Conservation (phyloP, 2,329 filamentous ascomycete genomes). For the Botryotinia calthae region DNA sequence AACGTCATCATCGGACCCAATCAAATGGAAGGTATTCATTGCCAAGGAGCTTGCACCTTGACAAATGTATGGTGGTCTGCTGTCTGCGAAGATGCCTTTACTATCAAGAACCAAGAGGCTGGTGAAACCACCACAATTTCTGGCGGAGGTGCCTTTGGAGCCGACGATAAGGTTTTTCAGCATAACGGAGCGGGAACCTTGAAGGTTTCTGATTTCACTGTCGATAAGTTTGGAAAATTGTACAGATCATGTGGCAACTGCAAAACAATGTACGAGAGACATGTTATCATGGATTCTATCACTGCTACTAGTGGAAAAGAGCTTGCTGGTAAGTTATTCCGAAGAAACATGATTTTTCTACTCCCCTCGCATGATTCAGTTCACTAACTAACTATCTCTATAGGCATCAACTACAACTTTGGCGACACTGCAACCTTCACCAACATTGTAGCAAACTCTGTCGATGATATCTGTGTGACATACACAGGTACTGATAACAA, state of each 20-base stretch:
- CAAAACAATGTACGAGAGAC: conserved; percentile 32
- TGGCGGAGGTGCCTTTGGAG: conserved; percentile 46
- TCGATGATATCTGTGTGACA: conserved; percentile 27
- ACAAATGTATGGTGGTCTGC: conserved; percentile 34
- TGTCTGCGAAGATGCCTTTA: conserved; percentile 34
- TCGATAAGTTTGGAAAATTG: conserved; percentile 48
- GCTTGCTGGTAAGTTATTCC: conserved; percentile 25
- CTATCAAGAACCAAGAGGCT: conserved; percentile 30
- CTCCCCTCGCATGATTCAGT: background rate
- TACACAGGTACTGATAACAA: conserved; percentile 42
- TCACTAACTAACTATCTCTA: conserved; percentile 37
- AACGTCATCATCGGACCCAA: conserved; percentile 41
- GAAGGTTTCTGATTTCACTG: conserved; percentile 41
- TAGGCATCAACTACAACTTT: conserved; percentile 53
- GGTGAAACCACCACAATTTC: conserved; percentile 44
- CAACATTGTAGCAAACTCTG: conserved; percentile 39
- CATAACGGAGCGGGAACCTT: conserved; percentile 45
- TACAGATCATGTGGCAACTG: conserved; percentile 53
- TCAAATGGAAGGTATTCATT: conserved; percentile 38
- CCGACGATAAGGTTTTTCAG: conserved; percentile 43
- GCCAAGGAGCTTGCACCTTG: conserved; percentile 33
- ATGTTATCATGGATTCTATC: conserved; percentile 44
- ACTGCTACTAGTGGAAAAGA: conserved; percentile 42
- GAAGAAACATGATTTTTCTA: background rate
- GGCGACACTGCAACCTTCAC: conserved; percentile 47